Evolutionary conservation across 140 eudicot species (phyloP).

Genomic region (Bidens hawaiensis): DNA sequence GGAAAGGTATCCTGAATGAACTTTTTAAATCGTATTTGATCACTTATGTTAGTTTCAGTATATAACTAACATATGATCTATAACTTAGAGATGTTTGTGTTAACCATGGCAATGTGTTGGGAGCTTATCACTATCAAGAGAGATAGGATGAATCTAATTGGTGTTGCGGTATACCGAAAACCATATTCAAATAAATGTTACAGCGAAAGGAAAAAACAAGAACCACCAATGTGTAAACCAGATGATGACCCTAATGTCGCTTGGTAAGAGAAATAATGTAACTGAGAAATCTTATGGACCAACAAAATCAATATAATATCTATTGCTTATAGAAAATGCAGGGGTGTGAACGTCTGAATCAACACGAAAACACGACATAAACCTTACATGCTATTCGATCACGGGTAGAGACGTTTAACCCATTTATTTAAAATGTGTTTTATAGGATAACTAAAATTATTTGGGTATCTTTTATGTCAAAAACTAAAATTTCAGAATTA

Average conservation of each 20-base stretch:
- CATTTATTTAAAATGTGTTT: no score
- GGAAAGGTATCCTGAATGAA: constrained; percentile 55
- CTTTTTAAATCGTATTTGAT: neutral
- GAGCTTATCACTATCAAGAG: constrained; percentile 62
- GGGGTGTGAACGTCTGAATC: no score
- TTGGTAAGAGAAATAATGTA: constrained; percentile 36
- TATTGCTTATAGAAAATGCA: no score
- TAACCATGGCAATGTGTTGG: constrained; percentile 84
- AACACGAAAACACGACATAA: no score
- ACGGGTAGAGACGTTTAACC: no score
- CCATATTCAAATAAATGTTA: constrained; percentile 77
- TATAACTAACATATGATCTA: neutral
- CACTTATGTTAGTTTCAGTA: neutral
- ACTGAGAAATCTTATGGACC: neutral
- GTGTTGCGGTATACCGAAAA: constrained; percentile 72
- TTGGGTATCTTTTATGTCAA: no score
- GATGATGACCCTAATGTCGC: constrained; percentile 78
- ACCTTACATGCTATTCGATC: no score
- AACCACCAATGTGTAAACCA: constrained; percentile 63
- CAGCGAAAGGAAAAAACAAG: constrained; percentile 37
- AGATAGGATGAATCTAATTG: constrained; percentile 50
- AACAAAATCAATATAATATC: neutral
- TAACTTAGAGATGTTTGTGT: constrained; percentile 57
- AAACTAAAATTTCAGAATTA: no score
- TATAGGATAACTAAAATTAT: no score